Base-by-base conservation (phyloP, 208 protist genomes). In the Acanthamoeba sp. region DNA sequence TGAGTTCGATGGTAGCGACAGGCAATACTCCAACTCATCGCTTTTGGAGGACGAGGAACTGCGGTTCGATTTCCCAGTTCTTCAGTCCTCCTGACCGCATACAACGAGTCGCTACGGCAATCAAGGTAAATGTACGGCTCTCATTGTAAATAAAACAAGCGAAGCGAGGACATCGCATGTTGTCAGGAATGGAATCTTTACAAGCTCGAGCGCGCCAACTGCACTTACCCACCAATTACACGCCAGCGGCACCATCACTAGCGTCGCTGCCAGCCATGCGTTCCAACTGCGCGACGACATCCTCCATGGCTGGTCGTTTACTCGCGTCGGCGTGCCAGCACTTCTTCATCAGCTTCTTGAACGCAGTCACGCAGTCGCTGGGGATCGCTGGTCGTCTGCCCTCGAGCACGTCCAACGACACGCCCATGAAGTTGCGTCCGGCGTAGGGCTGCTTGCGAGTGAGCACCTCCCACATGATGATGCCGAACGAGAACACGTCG, bases 381-480 rank as follows among this genome's bases (percentile, higher is more conserved):
- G 78, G 78, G 4, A 88, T 29, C 78, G 27, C 29, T 36, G 78
- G 78, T 14, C 78, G 78, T 9, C 40, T 27, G n/a, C 78, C 78
- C 32, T 88, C 78, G 48, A 88, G 50, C 78, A 88, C 78, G 40
- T 88, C 50, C 1, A 88, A 3, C 78, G 78, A 42, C 24, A 88
- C 78, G 45, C 78, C 78, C 78, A 88, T 88, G 45, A 88, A 88
- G 78, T 88, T 88, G 48, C n/a, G 22, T 5, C 50, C 78, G 0
- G 48, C 78, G 45, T n/a, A 88, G 29, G 78, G 78, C 78, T 64
- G 48, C 50, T 88, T 52, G 40, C 78, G 78, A 7, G 78, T 64
- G 78, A 62, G 29, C 42, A 88, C 24, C 78, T 88, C 42, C 78
- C 78, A 88, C 40, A 88, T 34, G 78, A 88, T 88, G 40, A 88